A percentile compares a stretch with the other conserved stretches of the same genome.
Evolutionary conservation across 352 stramenopile species (phyloP).

Genomic region (Globisporangium nagaii): DNA sequence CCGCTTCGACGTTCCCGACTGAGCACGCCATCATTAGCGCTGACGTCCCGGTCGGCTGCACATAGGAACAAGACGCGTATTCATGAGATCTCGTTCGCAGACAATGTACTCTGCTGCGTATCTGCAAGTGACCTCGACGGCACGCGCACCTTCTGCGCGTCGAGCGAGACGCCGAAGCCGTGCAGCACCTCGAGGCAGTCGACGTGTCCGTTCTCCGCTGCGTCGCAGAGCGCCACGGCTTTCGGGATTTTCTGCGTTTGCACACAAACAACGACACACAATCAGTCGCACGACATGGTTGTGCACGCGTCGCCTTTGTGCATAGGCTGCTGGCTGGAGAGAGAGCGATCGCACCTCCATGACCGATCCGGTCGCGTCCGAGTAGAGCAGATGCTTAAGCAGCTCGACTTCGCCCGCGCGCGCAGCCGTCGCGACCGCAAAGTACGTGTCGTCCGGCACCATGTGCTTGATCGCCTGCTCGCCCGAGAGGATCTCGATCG

Average conservation of each 20-base stretch:
- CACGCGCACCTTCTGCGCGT: conserved; percentile 70
- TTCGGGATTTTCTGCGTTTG: conserved; percentile 59
- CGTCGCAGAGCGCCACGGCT: conserved; percentile 73
- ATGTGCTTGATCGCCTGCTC: conserved; percentile 66
- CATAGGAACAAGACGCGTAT: conserved; percentile 3
- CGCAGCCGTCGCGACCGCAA: conserved; percentile 63
- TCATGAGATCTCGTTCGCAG: background rate
- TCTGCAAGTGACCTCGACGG: background rate
- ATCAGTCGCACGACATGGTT: background rate
- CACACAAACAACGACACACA: conserved; percentile 5
- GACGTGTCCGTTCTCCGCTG: conserved; percentile 74
- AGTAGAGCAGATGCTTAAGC: conserved; percentile 66
- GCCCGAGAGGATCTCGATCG: conserved; percentile 66
- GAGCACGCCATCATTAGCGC: conserved; percentile 83
- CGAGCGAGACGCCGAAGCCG: conserved; percentile 68
- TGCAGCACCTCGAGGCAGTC: conserved; percentile 82
- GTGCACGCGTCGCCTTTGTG: no score
- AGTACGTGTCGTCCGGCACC: conserved; percentile 66
- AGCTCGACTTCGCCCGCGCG: conserved; percentile 69
- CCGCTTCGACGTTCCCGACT: conserved; percentile 81
- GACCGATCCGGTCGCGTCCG: conserved; percentile 53
- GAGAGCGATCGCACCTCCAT: conserved; percentile 44
- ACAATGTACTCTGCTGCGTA: background rate
- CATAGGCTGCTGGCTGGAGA: no score
- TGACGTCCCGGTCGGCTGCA: conserved; percentile 69